Base-by-base conservation (phyloP, 108 stramenopile species). In the Schizochytrium sp. region DNA sequence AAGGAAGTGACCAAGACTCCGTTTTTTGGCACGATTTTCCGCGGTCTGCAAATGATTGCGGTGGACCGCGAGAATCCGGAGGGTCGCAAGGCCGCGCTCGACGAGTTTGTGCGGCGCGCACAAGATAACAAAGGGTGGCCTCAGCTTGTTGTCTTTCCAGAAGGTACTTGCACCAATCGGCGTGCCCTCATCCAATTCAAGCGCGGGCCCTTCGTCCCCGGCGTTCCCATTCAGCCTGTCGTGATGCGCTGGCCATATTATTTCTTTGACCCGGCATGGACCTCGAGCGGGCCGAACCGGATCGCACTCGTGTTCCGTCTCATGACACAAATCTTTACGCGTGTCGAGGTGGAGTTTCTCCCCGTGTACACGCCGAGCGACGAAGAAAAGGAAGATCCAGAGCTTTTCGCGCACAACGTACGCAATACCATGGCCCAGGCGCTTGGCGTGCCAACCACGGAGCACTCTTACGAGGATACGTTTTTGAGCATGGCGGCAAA, bases 151-250 rank as follows among this genome's bases (percentile, higher is more conserved):
- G 72, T 93, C 5, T 93, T 93, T 41, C 92, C 93, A 5, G 93
- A 93, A 87, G 93, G 92, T 19, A 93, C 93, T 16, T 93, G 92
- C 55, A 91, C 91, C 48, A 93, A 93, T 89, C 90, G 92, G 16
- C 71, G 58, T 57, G 41, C 57, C 47, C 60, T 93, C 53, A 57
- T 93, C 53, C 88, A 87, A 18, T 93, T 93, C 60, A 63, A 88
- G 45, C 89, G 90, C 5, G 93, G 93, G 5, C 89, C 92, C 8
- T 93, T 93, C 87, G 91, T 89, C 19, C 83, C 89, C 19, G 92
- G 92, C 57, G 57, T 90, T 41, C 92, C 92, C 43, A 91, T 93
- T 44, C 90, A 88, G 25, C 91, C 91, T 5, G 58, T 91, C 18
- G n/a, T 88, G 51, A 18, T 90, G n/a, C 48, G 29, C 51, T 89